Percentiles rank a stretch among this genome's conserved stretches.
Conservation (phyloP, 2,329 filamentous ascomycete species). For the Alternaria brassicae region DNA sequence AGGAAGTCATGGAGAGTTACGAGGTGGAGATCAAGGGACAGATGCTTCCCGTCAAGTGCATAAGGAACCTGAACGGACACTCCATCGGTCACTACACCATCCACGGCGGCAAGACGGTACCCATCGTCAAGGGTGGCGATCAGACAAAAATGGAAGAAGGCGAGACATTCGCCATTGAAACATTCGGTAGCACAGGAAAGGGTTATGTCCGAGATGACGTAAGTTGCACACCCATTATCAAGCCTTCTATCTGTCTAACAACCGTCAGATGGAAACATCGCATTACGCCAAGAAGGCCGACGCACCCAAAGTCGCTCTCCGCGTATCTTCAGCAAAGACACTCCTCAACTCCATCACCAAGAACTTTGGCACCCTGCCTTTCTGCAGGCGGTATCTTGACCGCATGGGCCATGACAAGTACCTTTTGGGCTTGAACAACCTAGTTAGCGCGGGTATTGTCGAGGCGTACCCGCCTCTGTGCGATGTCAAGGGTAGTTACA, state of each 20-base stretch:
- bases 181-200: conserved; percentile 91
- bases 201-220: conserved; percentile 87
- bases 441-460: conserved; percentile 83
- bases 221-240: conserved; percentile 18
- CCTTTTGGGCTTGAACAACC: conserved; percentile 84
- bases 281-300: conserved; percentile 83
- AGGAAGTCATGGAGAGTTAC: conserved; percentile 93
- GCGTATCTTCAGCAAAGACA: conserved; percentile 81
- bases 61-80: conserved; percentile 88
- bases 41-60: conserved; percentile 81
- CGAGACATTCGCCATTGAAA: conserved; percentile 94
- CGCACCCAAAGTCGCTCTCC: conserved; percentile 76
- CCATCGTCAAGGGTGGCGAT: conserved; percentile 87
- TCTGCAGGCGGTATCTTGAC: conserved; percentile 89
- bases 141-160: conserved; percentile 98
- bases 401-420: conserved; percentile 95
- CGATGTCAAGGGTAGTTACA: conserved; percentile 93
- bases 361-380: conserved; percentile 93
- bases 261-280: conserved; percentile 72
- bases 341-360: conserved; percentile 90
- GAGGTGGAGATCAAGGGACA: conserved; percentile 83
- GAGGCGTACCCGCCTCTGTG: conserved; percentile 89
- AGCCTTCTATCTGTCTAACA: conserved; percentile 11
- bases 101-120: conserved; percentile 91
- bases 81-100: conserved; percentile 90